phyloP scores from a whole-genome alignment of 805 yeast genomes.

The Candida broadrunensis region DNA sequence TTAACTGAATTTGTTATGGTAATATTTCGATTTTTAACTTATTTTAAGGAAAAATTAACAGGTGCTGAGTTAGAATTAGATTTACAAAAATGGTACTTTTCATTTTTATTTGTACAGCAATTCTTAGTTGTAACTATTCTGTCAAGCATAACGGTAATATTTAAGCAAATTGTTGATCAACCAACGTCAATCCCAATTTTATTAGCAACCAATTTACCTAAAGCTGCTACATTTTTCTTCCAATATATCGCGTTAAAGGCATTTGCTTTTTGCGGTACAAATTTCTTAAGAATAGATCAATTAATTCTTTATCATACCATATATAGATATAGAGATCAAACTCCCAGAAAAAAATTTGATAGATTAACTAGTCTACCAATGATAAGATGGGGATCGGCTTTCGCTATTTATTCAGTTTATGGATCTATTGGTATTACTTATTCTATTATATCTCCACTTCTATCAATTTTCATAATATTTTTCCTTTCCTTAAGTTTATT shows the following conservation, averaged over 20 bases:
- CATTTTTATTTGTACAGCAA: conserved; percentile 76
- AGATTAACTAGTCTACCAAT: conserved; percentile 42
- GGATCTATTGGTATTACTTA: conserved; percentile 79
- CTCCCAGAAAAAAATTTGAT: conserved; percentile 59
- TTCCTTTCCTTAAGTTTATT: conserved; percentile 47
- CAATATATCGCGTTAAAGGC: conserved; percentile 76
- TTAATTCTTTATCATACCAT: conserved; percentile 40
- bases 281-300: conserved; percentile 57
- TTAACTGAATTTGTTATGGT: conserved; percentile 62
- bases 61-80: conserved; percentile 65
- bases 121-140: conserved; percentile 83
- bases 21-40: conserved; percentile 53
- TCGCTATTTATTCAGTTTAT: conserved; percentile 73
- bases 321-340: conserved; percentile 39
- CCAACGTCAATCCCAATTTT: conserved; percentile 73
- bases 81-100: conserved; percentile 74
- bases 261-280: conserved; percentile 69
- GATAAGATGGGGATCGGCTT: conserved; percentile 76
- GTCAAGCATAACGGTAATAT: conserved; percentile 65
- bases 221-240: conserved; percentile 82
- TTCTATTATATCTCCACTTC: conserved; percentile 75
- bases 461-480: conserved; percentile 62
- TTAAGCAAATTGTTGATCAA: conserved; percentile 59
- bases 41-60: conserved; percentile 57
- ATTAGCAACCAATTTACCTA: conserved; percentile 77